phyloP scores from a whole-genome alignment of 352 stramenopile species.

The Phytophthora kernoviae region DNA sequence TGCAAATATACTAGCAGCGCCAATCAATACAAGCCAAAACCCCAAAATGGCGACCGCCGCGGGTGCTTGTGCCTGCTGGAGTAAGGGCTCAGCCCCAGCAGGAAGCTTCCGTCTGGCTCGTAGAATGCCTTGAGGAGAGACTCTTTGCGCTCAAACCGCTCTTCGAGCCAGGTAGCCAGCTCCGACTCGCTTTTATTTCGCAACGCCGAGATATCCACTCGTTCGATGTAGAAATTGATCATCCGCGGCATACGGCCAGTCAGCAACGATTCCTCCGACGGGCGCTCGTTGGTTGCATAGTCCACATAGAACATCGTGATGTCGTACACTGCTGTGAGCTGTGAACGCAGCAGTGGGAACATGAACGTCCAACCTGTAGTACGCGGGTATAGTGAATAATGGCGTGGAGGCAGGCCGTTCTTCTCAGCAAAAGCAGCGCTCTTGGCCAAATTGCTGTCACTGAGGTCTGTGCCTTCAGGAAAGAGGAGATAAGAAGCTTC shows the following conservation, averaged over 20 bases:
- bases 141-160: constrained; percentile 73
- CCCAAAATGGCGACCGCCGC: constrained; percentile 38
- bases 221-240: constrained; percentile 78
- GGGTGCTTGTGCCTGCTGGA: constrained; percentile 37
- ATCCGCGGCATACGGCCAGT: constrained; percentile 58
- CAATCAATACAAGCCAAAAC: constrained; percentile 62
- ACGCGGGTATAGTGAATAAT: constrained; percentile 79
- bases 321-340: constrained; percentile 80
- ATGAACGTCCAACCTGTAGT: constrained; percentile 82
- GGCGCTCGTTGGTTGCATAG: constrained; percentile 57
- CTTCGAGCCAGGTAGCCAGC: constrained; percentile 66
- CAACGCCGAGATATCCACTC: constrained; percentile 52
- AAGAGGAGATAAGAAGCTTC: constrained; percentile 79
- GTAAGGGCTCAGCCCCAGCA: constrained; percentile 46
- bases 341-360: constrained; percentile 56
- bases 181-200: constrained; percentile 39
- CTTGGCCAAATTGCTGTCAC: constrained; percentile 65
- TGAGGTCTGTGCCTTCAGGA: constrained; percentile 83
- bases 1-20: constrained; percentile 28
- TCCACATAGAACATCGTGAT: constrained; percentile 87
- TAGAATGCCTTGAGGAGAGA: constrained; percentile 67
- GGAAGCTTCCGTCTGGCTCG: constrained; percentile 58
- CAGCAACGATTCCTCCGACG: constrained; percentile 69
- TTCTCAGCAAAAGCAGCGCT: constrained; percentile 63
- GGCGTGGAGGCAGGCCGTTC: constrained; percentile 41